Base-by-base conservation (phyloP, 2,329 filamentous ascomycete genomes). In the Botrytis squamosa region DNA sequence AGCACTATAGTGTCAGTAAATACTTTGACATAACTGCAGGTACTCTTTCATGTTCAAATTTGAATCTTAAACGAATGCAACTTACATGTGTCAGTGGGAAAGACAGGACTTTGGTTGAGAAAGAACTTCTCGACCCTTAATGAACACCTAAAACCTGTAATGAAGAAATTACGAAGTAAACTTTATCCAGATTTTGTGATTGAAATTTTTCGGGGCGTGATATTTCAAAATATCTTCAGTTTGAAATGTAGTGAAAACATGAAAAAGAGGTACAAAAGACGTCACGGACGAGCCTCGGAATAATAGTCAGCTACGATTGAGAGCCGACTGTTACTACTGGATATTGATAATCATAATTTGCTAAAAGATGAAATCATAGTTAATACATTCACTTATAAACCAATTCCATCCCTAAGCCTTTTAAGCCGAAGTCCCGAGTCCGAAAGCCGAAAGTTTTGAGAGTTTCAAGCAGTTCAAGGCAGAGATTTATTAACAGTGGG, bases 151-250 rank as follows among this genome's bases (percentile, higher is more conserved):
- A 1, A 7, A 18, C 18, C 25, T 55, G 25, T 29, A 18, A 55
- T 55, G n/a, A 7, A 29, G n/a, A 18, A 29, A 8, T 8, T 16
- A 9, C 10, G 14, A 55, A 6, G 22, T 2, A n/a, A 16, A n/a
- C 12, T 49, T 25, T 49, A 8, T 25, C 1, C 49, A n/a, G 16
- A 6, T 12, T 25, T 25, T 25, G 46, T 25, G 9, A 25, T 10
- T 12, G 9, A 49, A 49, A 25, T 1, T 1, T n/a, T n/a, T 16
- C 1, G 4, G 25, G 25, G 3, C 1, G 10, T n/a, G 49, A n/a
- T 4, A n/a, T n/a, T 16, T n/a, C 4, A 6, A 7, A 16, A 16
- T 6, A n/a, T 16, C 25, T 55, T 5, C 3, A 25, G 9, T 25
- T 55, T n/a, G 49, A 16, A n/a, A n/a, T 55, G 4, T 3, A 55